Base-by-base conservation (phyloP, 2,329 filamentous ascomycete species). In the Paecilomyces sp. region DNA sequence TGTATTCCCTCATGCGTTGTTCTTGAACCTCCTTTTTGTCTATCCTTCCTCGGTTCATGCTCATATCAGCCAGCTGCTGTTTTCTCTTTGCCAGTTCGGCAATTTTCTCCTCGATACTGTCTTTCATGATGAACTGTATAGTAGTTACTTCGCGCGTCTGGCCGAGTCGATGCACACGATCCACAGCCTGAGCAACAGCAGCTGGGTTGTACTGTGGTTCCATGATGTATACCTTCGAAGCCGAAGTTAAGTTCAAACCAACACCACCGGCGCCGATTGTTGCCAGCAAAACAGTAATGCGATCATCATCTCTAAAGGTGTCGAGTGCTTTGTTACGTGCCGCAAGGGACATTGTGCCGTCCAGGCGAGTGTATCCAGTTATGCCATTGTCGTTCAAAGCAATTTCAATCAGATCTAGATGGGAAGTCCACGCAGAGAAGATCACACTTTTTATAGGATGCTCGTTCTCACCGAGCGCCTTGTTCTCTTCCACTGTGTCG, bases 161-260 rank as follows among this genome's bases (percentile, higher is more conserved):
- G 0, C 94, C 92, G 1, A 97, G 80, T 18, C 92, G 87, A 73
- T 96, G 92, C 5, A 99, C 91, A 31, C 94, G 90, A 72, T 97
- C 94, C 7, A 97, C 84, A 1, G 94, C 94, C 76, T 99, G 94
- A 4, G 92, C 90, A 74, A 99, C 93, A 0, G 92, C 91, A 0
- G 92, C 92, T 0, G 94, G 94, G 69, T 99, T 99, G 79, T 93
- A 99, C 71, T 97, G 92, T 4, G 94, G 94, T 73, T 99, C 94
- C 93, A 99, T 97, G 68, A 97, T 89, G 72, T 94, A 97, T 13
- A 95, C 93, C 58, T 85, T 89, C 71, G 87, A 94, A 33, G 88
- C 93, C 0, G 90, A 82, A 0, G 92, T 97, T 58, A 97, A 79
- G 70, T 97, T 97, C 47, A 97, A 85, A 13, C 93, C 93, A 15